Conservation (phyloP, 1,139 yeast genomes). For the Scheffersomyces segobiensis region DNA sequence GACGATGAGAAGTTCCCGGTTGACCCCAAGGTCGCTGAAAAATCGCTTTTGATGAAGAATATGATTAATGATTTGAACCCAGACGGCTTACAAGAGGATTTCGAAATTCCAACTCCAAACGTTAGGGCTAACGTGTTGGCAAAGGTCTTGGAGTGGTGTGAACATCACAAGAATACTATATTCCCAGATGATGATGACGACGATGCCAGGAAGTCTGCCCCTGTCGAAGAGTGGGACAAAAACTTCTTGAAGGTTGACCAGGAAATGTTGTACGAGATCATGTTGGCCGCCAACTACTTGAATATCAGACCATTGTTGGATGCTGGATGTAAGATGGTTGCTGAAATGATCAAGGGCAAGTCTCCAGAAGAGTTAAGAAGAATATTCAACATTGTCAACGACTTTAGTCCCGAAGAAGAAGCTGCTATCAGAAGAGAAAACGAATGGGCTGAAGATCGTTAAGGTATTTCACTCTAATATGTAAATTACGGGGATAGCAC, state of each 20-base stretch:
- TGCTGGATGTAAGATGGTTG: conserved; percentile 96
- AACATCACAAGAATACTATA: conserved; percentile 85
- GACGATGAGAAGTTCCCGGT: conserved; percentile 75
- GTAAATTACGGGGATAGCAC: not conserved
- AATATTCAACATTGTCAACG: conserved; percentile 93
- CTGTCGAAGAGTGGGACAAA: conserved; percentile 95
- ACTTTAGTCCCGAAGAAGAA: conserved; percentile 97
- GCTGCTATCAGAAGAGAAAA: conserved; percentile 96
- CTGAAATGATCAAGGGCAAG: conserved; percentile 96
- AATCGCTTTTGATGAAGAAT: conserved; percentile 84
- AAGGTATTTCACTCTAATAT: conserved; percentile 8
- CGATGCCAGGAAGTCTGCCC: conserved; percentile 72
- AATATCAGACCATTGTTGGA: conserved; percentile 92
- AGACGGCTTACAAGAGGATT: conserved; percentile 59
- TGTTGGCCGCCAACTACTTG: conserved; percentile 91
- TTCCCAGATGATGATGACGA: conserved; percentile 75
- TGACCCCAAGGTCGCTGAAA: conserved; percentile 85
- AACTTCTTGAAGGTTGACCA: conserved; percentile 95
- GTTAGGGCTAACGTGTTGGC: conserved; percentile 84
- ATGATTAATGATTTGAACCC: conserved; percentile 82
- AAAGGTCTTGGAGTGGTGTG: conserved; percentile 96
- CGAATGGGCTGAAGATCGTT: conserved; percentile 99
- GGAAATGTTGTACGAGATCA: conserved; percentile 96
- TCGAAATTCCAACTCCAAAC: conserved; percentile 91
- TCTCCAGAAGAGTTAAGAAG: conserved; percentile 95